Base-by-base conservation (phyloP, 257 asterid species). In the Solanum ossicruentum region DNA sequence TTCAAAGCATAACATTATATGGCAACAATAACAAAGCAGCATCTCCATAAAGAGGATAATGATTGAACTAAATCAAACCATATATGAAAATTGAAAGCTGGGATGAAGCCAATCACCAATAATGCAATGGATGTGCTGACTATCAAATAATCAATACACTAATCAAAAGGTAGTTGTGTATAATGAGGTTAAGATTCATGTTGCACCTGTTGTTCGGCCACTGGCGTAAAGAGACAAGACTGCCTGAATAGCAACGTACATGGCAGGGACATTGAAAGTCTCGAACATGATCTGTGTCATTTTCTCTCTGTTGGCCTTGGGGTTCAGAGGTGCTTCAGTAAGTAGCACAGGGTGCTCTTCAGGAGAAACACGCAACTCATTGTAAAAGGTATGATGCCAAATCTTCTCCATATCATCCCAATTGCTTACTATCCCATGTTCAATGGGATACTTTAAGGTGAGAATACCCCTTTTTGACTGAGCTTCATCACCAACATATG, bases 371-470 rank as follows among this genome's bases (percentile, higher is more conserved):
- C 92, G 91, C 56, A 90, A 89, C 85, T 88, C 92, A 71, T 88
- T 85, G 86, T 88, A 88, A 85, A 90, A 90, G 1, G 92, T 88
- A 86, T 90, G 92, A 77, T 90, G 91, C 92, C 92, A 90, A 58
- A 90, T 88, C 65, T 90, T 90, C 83, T 87, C 92, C 92, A 90
- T 90, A 49, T 88, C 93, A 21, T 90, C 93, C 91, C 93, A 90
- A 55, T 90, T 90, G 89, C 87, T 86, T 52, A 90, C 91, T 8
- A 90, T 90, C 49, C 91, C 93, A 86, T 88, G 91, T 65, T 88
- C 90, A 17, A 90, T 90, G 11, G 92, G 92, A 81, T 90, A 90
- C 51, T 88, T 90, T 47, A 90, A 81, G 28, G 83, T 61, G 32
- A 89, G 89, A 63, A 88, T 88, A 51, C 90, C 92, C 84, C 90